These are phyloP conservation scores for Ochetophila trinervis DNA, from an alignment of 306 rosid species.

Conservation along the genomic window DNA sequence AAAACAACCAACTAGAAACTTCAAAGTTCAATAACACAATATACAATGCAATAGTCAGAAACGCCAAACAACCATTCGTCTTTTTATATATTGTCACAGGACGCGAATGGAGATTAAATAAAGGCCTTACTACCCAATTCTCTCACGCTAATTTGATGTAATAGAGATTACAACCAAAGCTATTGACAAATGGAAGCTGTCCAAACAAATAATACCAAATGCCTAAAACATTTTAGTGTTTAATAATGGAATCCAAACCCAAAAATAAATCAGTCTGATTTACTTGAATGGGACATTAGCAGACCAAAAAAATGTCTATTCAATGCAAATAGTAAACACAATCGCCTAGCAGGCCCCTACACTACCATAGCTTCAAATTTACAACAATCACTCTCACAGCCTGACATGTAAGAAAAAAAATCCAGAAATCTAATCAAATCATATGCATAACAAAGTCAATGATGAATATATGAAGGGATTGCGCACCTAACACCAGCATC, in stretches of 20 bases:
- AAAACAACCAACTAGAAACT: slow-evolving; percentile 9
- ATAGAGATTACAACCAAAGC: neutral
- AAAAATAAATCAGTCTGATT: neutral
- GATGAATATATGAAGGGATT: neutral
- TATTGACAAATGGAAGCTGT: neutral
- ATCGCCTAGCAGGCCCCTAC: neutral
- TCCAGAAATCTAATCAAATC: neutral
- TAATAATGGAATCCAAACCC: neutral
- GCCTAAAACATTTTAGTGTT: neutral
- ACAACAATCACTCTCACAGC: too few relatives aligned
- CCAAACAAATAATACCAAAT: slow-evolving; percentile 4
- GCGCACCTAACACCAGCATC: slow-evolving; percentile 70
- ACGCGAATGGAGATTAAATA: neutral
- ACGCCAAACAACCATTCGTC: neutral
- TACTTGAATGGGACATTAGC: neutral
- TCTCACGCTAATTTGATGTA: neutral
- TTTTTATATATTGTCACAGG: neutral
- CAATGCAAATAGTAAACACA: neutral
- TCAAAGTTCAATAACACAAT: neutral
- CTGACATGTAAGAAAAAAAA: neutral
- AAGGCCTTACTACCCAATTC: neutral
- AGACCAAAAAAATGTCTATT: too few relatives aligned
- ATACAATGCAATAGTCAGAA: neutral
- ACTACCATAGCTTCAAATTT: neutral
- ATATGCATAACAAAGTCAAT: neutral